Percentiles rank a stretch among this genome's conserved stretches.
Evolutionary conservation across 2,329 filamentous ascomycete species (phyloP).

Genomic region (Cladophialophora yegresii): DNA sequence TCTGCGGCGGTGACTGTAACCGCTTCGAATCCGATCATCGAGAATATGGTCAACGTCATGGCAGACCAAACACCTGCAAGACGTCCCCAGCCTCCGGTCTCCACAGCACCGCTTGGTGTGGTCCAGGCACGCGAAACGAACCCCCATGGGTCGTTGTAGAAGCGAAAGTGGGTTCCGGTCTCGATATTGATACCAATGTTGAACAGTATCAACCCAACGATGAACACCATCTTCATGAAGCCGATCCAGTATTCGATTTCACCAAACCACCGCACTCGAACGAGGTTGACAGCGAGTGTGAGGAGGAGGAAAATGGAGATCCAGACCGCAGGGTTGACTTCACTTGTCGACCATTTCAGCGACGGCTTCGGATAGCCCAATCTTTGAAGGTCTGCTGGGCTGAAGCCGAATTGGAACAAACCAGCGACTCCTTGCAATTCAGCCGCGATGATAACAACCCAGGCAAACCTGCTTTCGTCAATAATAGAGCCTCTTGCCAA

Average conservation of each 20-base stretch:
- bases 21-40: constrained; percentile 49
- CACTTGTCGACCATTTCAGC: constrained; percentile 17
- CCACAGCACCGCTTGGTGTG: not conserved
- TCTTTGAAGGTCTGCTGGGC: constrained; percentile 18
- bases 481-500: not conserved
- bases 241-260: constrained; percentile 44
- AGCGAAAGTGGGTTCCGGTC: constrained; percentile 10
- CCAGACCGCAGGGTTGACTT: constrained; percentile 45
- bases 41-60: constrained; percentile 43
- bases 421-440: constrained; percentile 14
- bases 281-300: constrained; percentile 42
- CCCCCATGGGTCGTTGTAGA: constrained; percentile 12
- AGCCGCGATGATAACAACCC: constrained; percentile 12
- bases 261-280: constrained; percentile 43
- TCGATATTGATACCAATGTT: constrained; percentile 45
- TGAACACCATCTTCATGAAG: constrained; percentile 44
- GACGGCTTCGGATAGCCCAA: constrained; percentile 3
- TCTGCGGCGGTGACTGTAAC: constrained; percentile 50
- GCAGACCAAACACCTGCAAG: constrained; percentile 43
- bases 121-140: constrained; percentile 8
- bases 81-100: constrained; percentile 41
- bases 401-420: constrained; percentile 45
- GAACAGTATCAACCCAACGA: constrained; percentile 47
- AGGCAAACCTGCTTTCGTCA: constrained; percentile 10
- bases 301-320: constrained; percentile 42